Conservation (phyloP, 2,329 filamentous ascomycete genomes). For the Cytospora piceicola region DNA sequence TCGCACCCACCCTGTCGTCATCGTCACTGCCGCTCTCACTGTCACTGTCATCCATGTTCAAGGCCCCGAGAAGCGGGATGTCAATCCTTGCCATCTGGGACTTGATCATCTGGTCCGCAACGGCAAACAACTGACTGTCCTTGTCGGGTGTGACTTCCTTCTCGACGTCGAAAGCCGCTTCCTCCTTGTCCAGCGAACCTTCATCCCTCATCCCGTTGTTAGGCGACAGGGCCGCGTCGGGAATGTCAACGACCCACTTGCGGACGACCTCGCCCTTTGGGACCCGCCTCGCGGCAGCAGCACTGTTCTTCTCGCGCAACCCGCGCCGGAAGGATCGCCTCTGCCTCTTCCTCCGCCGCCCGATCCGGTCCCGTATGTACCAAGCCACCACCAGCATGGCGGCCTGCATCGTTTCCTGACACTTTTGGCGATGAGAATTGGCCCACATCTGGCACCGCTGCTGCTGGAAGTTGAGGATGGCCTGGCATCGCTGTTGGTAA, state of each 20-base stretch:
- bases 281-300: conserved; percentile 24
- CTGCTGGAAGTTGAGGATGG: conserved; percentile 51
- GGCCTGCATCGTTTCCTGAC: conserved; percentile 53
- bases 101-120: conserved; percentile 53
- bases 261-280: conserved; percentile 48
- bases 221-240: conserved; percentile 41
- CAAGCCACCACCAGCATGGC: conserved; percentile 55
- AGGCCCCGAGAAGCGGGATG: conserved; percentile 49
- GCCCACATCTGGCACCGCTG: conserved; percentile 54
- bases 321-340: conserved; percentile 48
- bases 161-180: conserved; percentile 48
- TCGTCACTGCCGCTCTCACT: conserved; percentile 46
- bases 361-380: conserved; percentile 54
- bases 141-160: conserved; percentile 45
- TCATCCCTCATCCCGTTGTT: conserved; percentile 35
- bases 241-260: conserved; percentile 49
- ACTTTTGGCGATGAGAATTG: conserved; percentile 50
- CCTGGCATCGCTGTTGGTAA: conserved; percentile 54
- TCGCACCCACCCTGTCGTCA: conserved; percentile 34
- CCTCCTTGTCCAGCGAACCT: conserved; percentile 42
- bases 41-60: conserved; percentile 50
- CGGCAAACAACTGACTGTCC: conserved; percentile 48
- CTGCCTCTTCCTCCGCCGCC: conserved; percentile 46
- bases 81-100: conserved; percentile 52
- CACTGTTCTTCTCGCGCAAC: conserved; percentile 41